Evolutionary conservation across 495 filamentous ascomycete species (phyloP), one percentile per base, ranked within the genome.

Genomic region (Penicillium simplicissimum): DNA sequence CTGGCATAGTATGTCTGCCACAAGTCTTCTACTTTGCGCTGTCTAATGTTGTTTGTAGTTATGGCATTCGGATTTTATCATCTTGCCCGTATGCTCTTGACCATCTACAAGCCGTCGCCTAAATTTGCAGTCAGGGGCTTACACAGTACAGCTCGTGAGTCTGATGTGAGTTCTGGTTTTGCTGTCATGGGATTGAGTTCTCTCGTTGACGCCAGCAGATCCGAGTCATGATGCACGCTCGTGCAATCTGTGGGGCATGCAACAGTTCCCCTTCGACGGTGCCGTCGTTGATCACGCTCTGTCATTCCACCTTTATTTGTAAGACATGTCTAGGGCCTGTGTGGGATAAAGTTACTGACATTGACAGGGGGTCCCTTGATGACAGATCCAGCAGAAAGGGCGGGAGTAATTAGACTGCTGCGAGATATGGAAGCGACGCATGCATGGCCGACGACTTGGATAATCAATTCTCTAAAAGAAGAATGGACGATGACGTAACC

Each of bases 231-330:
- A 60, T 19, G 49, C 58, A 60, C 28, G 58, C 58, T 35, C 58
- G 49, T 11, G 58, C 58, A 23, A 60, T 60, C 37, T 60, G 58
- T 45, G 58, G 58, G 3, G 58, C 48, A 45, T 60, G 58, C 58
- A 60, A 60, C 49, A 60, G 58, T 54, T 60, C 58, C 49, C 51
- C 58, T 23, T 54, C 58, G 48, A 60, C 58, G 37, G 58, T 60
- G 49, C 58, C 58, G 35, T 60, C 58, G 48, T 45, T 60, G 58
- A 60, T 60, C 49, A 60, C 58, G n/a, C 58, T 60, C 34, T 60
- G 58, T 54, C 58, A 60, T 53, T 60, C 58, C 38, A 60, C 58
- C n/a, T 60, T 60, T 45, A 60, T 60, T n/a, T 60, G 58, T 60
- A 34, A 34, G 49, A 25, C 37, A 31, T 45, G 6, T 45, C 58